Evolutionary conservation across 2,329 filamentous ascomycete genomes (phyloP).

Genomic region (Epichloe hybrida): DNA sequence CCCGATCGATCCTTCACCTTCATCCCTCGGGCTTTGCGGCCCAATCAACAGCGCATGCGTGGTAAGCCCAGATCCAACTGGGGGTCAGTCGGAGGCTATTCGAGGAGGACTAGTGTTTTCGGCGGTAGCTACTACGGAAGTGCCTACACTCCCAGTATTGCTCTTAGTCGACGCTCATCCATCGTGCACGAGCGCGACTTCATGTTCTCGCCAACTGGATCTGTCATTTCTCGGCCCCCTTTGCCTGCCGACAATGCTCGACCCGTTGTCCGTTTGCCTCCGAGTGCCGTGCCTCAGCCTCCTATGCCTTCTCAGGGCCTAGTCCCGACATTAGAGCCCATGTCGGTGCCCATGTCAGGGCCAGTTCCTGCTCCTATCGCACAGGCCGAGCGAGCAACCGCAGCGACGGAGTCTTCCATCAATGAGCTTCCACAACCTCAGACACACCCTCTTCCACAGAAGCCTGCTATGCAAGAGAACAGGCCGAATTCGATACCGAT

Average conservation of each 20-base stretch:
- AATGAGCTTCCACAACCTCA: conserved; percentile 44
- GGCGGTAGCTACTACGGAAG: conserved; percentile 58
- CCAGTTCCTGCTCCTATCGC: neutral
- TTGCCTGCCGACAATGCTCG: conserved; percentile 47
- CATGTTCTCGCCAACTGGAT: conserved; percentile 69
- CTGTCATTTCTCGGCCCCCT: conserved; percentile 56
- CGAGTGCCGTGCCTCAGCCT: conserved; percentile 32
- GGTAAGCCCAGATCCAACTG: conserved; percentile 62
- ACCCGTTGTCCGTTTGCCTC: conserved; percentile 75
- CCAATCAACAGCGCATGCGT: conserved; percentile 68
- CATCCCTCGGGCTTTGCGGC: conserved; percentile 83
- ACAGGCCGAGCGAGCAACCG: conserved; percentile 8
- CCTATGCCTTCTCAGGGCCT: conserved; percentile 13
- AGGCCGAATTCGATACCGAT: conserved; percentile 48
- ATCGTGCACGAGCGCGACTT: conserved; percentile 51
- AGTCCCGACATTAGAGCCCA: neutral
- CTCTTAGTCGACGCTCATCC: conserved; percentile 85
- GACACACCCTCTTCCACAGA: conserved; percentile 43
- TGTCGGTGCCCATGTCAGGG: neutral
- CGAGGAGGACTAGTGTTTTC: conserved; percentile 74
- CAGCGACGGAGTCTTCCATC: conserved; percentile 23
- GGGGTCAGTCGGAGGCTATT: conserved; percentile 50
- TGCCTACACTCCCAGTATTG: conserved; percentile 72
- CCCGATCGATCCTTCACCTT: conserved; percentile 92
- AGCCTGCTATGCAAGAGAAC: conserved; percentile 44